Base-by-base conservation (phyloP, 805 yeast species). In the Wickerhamiella brachini region DNA sequence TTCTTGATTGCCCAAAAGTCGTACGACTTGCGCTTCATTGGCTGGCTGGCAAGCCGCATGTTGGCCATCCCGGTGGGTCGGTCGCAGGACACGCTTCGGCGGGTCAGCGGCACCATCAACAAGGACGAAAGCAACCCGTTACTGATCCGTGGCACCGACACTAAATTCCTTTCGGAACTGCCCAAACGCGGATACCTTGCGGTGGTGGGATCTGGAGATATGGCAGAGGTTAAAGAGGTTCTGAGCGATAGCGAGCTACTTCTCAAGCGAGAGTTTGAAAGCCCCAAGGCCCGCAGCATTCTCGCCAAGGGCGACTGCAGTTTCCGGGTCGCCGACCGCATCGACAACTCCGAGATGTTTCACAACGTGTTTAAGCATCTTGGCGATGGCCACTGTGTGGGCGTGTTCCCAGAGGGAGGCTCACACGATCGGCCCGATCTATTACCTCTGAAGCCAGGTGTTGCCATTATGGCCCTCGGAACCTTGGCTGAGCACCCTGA, bases 391-490 rank as follows among this genome's bases (percentile, higher is more conserved):
- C 79, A 85, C 51, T 85, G 94, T 55, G 68, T 93, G 37, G 97
- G 97, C 10, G 85, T 93, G 45, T 93, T 88, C 70, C 97, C 98
- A 8, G 98, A 93, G 71, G 98, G 98, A 53, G 98, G 98, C 1
- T 87, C 96, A 12, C 98, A 90, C 62, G 98, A 90, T 65, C 75
- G 98, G 57, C 81, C 97, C 0, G 94, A 87, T 56, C 68, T 90
- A 58, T 73, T 90, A 48, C 98, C 98, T 0, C 71, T 90, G 58
- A 90, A 93, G 64, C 96, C 97, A 1, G 98, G 98, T 55, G 97
- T 93, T 8, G 96, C 96, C 2, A 84, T 90, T 51, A 93, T 90
- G 97, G 98, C 97, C 0, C 72, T 93, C 29, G 98, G 97, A 8
- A 93, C 97, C 9, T 78, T 89, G 79, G 84, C 80, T 22, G 74